These are phyloP conservation scores for Apocynum venetum DNA, from an alignment of 257 asterid genomes.

Conservation along the genomic window DNA sequence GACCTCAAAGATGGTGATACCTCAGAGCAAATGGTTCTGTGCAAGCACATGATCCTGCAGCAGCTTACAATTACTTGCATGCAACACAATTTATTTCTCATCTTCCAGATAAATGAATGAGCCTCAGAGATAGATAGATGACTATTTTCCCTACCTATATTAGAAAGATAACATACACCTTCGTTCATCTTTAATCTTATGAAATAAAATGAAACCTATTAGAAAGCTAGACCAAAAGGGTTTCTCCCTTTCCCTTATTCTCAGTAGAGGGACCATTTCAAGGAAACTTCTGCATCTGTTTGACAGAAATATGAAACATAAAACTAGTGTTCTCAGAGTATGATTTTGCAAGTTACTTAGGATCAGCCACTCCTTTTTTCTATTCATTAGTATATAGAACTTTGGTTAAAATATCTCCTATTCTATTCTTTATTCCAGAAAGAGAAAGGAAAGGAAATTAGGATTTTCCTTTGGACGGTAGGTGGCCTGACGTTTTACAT, in stretches of 20 bases:
- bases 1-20: slow-evolving; percentile 18
- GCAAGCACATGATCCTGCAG: slow-evolving; percentile 5
- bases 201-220: not conserved
- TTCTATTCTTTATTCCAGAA: not conserved
- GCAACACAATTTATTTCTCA: slow-evolving; percentile 4
- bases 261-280: not conserved
- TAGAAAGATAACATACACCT: too few species aligned
- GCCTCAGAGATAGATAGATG: not conserved
- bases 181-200: too few species aligned
- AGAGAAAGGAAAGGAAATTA: not conserved
- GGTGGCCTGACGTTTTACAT: not conserved
- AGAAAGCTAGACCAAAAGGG: not conserved
- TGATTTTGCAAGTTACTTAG: not conserved
- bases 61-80: not conserved
- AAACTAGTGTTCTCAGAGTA: not conserved
- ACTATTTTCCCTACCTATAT: not conserved
- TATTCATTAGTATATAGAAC: too few species aligned
- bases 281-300: not conserved
- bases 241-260: not conserved
- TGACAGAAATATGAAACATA: not conserved
- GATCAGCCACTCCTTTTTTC: too few species aligned
- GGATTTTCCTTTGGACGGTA: not conserved
- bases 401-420: too few species aligned
- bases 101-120: slow-evolving; percentile 1
- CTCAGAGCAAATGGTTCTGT: not conserved